Base-by-base conservation (phyloP, 345 rosid genomes). In the Hypericum androsaemum region DNA sequence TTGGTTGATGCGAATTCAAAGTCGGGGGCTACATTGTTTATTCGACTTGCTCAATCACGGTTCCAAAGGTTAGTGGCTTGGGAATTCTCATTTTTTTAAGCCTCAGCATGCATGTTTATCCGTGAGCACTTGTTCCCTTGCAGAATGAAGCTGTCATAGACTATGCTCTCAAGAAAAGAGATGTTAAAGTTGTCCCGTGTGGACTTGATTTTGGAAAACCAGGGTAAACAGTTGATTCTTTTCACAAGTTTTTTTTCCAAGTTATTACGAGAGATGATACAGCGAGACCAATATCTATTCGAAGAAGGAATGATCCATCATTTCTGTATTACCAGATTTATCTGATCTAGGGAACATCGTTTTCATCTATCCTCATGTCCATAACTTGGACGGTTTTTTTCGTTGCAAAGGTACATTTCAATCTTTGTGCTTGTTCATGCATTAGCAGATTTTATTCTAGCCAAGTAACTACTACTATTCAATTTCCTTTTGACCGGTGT, bases 341-440 rank as follows among this genome's bases (percentile, higher is more conserved):
- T 62, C 35, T 70, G 71, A 39, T 82, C 74, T 72, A 80, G 84
- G 68, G 86, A 86, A 58, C 73, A 83, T 42, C 81, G 78, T 9
- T 83, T 86, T 59, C 85, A 89, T 53, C 83, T 89, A 89, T 59
- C 95, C 95, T 37, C 97, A 81, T 55, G 89, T 83, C 40, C 85
- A 86, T 68, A 89, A 86, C 68, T 78, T 86, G 95, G 97, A 88
- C 47, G 95, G 95, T n/a, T 39, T 83, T 86, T 73, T 86, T 89
- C 72, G 95, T 89, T 7, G 95, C 97, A 12, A 89, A 89, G 97
- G 95, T 86, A 69, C 17, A 37, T 48, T 13, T 54, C 41, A 50
- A 58, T 48, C 64, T 55, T 43, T 47, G 35, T 39, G 37, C n/a
- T 57, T 22, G 2, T 4, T 16, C 43, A 22, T 39, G n/a, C n/a